phyloP scores from a whole-genome alignment of 495 filamentous ascomycete species.

The Cercophora scortea region DNA sequence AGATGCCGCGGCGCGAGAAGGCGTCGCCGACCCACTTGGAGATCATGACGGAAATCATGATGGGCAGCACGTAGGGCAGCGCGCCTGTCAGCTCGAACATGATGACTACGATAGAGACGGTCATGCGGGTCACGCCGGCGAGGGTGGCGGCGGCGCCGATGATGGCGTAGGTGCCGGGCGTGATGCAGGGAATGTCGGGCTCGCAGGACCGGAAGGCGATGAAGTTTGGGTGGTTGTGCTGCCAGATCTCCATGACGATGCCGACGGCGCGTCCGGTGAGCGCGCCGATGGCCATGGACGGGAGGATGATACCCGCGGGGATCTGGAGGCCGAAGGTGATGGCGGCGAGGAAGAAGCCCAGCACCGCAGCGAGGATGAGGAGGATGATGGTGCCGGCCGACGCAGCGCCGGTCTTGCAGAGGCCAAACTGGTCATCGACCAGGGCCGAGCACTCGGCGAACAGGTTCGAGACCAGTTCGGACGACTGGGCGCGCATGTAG shows the following conservation, averaged over 20 bases:
- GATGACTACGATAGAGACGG: constrained; percentile 93
- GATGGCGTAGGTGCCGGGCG: constrained; percentile 91
- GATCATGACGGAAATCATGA: constrained; percentile 99
- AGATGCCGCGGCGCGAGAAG: constrained; percentile 89
- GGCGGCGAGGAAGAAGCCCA: constrained; percentile 79
- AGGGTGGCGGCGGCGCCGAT: constrained; percentile 94
- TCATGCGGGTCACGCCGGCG: constrained; percentile 97
- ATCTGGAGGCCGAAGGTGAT: constrained; percentile 96
- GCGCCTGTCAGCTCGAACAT: constrained; percentile 98
- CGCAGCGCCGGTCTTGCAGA: constrained; percentile 71
- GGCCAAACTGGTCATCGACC: constrained; percentile 73
- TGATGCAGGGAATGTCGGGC: constrained; percentile 84
- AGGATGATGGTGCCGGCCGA: constrained; percentile 69
- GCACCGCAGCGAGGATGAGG: constrained; percentile 66
- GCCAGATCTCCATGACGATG: constrained; percentile 83
- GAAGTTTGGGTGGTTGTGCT: constrained; percentile 65
- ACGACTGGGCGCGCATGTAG: constrained; percentile 88
- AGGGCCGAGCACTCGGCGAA: constrained; percentile 82
- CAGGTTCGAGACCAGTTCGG: constrained; percentile 83
- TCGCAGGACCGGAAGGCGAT: constrained; percentile 76
- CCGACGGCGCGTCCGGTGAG: constrained; percentile 88
- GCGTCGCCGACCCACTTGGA: constrained; percentile 98
- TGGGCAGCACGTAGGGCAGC: constrained; percentile 91
- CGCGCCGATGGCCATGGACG: constrained; percentile 94
- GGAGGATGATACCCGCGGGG: constrained; percentile 91